Conservation (phyloP, 2,329 filamentous ascomycete genomes). For the Immersiporthe knoxdaviesiana region DNA sequence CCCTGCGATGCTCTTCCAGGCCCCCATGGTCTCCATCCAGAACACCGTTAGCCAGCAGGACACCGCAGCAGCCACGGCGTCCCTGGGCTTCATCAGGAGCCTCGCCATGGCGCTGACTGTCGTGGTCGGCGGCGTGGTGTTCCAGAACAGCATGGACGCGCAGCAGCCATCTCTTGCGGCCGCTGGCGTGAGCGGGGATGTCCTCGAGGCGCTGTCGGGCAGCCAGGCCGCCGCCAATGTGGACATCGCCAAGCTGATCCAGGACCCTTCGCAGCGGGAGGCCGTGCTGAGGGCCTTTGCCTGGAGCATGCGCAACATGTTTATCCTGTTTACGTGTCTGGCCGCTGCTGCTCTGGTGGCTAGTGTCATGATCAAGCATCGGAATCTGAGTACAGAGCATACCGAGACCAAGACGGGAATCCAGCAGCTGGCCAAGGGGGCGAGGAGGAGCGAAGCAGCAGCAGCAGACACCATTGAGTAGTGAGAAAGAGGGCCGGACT, state of each 20-base stretch:
- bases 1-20: conserved; percentile 35
- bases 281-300: conserved; percentile 51
- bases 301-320: conserved; percentile 53
- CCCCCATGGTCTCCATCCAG: conserved; percentile 63
- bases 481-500: no score
- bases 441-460: background rate
- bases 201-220: conserved; percentile 44
- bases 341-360: conserved; percentile 45
- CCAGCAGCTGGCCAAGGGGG: conserved; percentile 33
- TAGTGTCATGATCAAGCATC: conserved; percentile 48
- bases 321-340: conserved; percentile 50
- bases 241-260: conserved; percentile 44
- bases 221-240: conserved; percentile 51
- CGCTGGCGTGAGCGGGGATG: conserved; percentile 32
- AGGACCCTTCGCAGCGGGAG: conserved; percentile 41
- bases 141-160: conserved; percentile 36
- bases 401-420: conserved; percentile 55
- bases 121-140: conserved; percentile 49
- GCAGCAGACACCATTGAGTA: no score
- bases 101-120: conserved; percentile 57
- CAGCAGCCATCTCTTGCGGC: conserved; percentile 8
- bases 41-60: conserved; percentile 58
- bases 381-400: conserved; percentile 51
- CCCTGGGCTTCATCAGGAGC: conserved; percentile 59
- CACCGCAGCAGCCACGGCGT: conserved; percentile 62